A percentile compares a stretch with the other conserved stretches of the same genome.
phyloP scores from a whole-genome alignment of 352 stramenopile species.

The Pythium coloratum region DNA sequence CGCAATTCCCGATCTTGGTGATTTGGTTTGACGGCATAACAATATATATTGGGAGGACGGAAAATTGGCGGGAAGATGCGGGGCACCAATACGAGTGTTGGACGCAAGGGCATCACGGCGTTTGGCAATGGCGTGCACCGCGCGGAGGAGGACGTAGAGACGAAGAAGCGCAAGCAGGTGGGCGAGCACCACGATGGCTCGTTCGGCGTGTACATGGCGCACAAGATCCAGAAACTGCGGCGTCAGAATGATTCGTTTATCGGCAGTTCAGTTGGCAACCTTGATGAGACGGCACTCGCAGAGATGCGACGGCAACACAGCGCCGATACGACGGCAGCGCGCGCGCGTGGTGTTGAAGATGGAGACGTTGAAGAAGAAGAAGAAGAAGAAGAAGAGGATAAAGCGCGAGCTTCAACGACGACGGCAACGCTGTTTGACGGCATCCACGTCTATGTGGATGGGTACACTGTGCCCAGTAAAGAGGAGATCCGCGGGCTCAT shows the following conservation, averaged over 20 bases:
- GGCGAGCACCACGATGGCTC: constrained; percentile 87
- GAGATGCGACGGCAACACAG: neutral
- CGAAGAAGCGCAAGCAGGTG: constrained; percentile 44
- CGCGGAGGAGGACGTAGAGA: constrained; percentile 5
- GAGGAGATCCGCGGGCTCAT: constrained; percentile 84
- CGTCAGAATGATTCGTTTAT: constrained; percentile 57
- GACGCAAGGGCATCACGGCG: constrained; percentile 24
- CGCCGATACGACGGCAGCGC: constrained; percentile 20
- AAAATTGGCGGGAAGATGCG: constrained; percentile 6
- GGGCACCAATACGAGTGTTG: neutral
- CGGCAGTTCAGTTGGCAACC: neutral
- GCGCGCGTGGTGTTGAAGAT: constrained; percentile 5
- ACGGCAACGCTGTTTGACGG: constrained; percentile 52
- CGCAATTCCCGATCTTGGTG: neutral
- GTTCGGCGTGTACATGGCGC: constrained; percentile 89
- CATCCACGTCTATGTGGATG: constrained; percentile 88
- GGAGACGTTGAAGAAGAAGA: neutral
- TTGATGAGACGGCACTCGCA: constrained; percentile 9
- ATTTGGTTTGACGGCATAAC: neutral
- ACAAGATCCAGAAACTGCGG: constrained; percentile 91
- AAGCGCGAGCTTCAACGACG: constrained; percentile 13
- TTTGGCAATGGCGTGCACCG: constrained; percentile 30
- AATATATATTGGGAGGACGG: neutral
- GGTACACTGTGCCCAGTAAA: constrained; percentile 82
- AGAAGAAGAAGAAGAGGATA: neutral